phyloP scores from a whole-genome alignment of 768 basidiomycete genomes.

The Amanita rimosa region DNA sequence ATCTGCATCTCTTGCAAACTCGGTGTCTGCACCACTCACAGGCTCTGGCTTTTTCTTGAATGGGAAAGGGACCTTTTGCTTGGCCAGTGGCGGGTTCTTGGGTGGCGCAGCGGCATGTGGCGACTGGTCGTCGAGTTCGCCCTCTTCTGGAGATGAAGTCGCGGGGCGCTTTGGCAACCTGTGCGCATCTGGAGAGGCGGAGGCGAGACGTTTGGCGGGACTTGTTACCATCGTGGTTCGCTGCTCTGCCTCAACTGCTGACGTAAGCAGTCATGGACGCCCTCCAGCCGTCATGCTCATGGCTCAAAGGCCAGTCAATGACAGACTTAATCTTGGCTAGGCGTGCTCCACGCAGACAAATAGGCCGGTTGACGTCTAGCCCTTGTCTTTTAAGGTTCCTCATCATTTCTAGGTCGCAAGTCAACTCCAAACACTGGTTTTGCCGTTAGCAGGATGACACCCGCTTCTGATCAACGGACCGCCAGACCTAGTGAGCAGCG shows the following conservation, averaged over 20 bases:
- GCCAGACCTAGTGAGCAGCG: not conserved
- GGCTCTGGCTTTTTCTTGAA: conserved; percentile 48
- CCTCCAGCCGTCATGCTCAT: not conserved
- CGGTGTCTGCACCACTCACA: conserved; percentile 14
- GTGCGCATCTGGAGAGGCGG: conserved; percentile 34
- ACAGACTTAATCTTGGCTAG: not conserved
- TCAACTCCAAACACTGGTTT: not conserved
- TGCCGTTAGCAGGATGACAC: conserved; percentile 3
- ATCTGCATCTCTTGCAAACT: conserved; percentile 26
- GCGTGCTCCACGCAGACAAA: not conserved
- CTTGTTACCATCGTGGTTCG: conserved; percentile 6
- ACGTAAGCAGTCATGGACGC: conserved; percentile 4
- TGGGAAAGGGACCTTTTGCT: conserved; percentile 58
- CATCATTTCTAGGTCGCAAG: not conserved
- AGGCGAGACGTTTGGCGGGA: conserved; percentile 45
- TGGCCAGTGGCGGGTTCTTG: conserved; percentile 17
- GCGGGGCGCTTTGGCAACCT: conserved; percentile 45
- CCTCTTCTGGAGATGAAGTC: conserved; percentile 71
- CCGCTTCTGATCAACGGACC: not conserved
- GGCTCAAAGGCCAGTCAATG: conserved; percentile 2
- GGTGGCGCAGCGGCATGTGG: conserved; percentile 20
- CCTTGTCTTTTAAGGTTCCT: not conserved
- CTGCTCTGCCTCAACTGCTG: not conserved
- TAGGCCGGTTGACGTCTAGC: not conserved
- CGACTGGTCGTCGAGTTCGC: conserved; percentile 57